Evolutionary conservation across 2,329 filamentous ascomycete genomes (phyloP).

Genomic region (Emergomyces pasteurianus): DNA sequence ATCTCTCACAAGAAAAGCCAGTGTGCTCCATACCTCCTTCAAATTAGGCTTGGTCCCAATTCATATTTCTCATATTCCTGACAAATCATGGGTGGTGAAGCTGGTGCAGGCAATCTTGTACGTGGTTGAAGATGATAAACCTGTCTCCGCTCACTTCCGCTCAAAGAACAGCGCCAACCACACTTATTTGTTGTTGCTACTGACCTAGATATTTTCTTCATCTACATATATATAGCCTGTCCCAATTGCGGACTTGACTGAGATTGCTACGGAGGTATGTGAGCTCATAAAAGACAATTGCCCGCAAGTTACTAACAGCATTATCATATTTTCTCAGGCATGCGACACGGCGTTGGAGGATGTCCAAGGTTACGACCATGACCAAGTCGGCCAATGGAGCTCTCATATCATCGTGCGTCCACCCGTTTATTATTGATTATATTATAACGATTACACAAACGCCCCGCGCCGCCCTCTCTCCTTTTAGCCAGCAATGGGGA

Average conservation of each 20-base stretch:
- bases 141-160: neutral
- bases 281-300: neutral
- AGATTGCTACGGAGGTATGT: conserved; percentile 72
- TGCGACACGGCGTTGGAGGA: conserved; percentile 66
- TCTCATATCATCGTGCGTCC: conserved; percentile 72
- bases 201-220: neutral
- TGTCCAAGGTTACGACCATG: conserved; percentile 74
- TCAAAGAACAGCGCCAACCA: neutral
- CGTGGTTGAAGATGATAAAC: neutral
- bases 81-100: neutral
- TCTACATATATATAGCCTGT: conserved; percentile 51
- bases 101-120: conserved; percentile 1
- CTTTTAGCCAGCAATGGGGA: neutral
- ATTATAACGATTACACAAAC: neutral
- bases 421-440: neutral
- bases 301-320: neutral
- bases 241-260: conserved; percentile 62
- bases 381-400: conserved; percentile 80
- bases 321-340: conserved; percentile 44
- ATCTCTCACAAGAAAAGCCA: neutral
- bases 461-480: neutral
- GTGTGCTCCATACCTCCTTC: neutral
- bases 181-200: neutral
- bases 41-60: neutral
- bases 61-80: neutral